Evolutionary conservation across 2,329 filamentous ascomycete genomes (phyloP), one percentile per base, ranked within the genome.

Genomic region (Cladosporium sp.): DNA sequence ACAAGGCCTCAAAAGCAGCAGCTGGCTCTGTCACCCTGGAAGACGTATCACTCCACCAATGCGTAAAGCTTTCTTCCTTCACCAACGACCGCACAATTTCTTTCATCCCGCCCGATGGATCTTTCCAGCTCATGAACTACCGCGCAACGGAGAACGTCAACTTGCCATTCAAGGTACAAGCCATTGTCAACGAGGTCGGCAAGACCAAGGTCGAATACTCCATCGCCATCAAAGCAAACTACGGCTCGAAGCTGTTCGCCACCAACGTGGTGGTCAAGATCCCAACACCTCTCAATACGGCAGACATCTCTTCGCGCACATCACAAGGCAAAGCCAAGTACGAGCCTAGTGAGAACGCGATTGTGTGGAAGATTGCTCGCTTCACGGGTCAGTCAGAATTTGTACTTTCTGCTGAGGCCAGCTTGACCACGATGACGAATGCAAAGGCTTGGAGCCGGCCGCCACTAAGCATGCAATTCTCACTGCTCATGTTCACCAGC

Each of bases 121-220:
- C 97, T 72, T 99, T 99, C 74, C 94, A 99, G 78, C 83, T 99
- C 63, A 99, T 99, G 94, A 88, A 92, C 50, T 99, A 99, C 76
- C 91, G 95, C 55, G 92, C 94, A 11, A 97, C 93, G 22, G 94
- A 99, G 74, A 99, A 99, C 71, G 93, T 99, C 72, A 99, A 99
- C 72, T 81, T 99, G 15, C 95, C 94, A 0, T 99, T 99, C 84
- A 97, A 97, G 74, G 92, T 99, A 9, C 94, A 99, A 72, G 93
- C 93, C 65, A 99, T 99, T 66, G 94, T 99, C 70, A 96, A 96
- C 72, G 94, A 99, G 76, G 84, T 97, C 60, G 93, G 94, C 65
- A 95, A 94, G 71, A 94, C 91, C 42, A 97, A 97, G 76, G 94
- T 99, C 61, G 94, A 99, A 76, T 99, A 97, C 80, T 96, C 91